Conservation (phyloP, 441 rosid species). For the Flueggea neowawraea region DNA sequence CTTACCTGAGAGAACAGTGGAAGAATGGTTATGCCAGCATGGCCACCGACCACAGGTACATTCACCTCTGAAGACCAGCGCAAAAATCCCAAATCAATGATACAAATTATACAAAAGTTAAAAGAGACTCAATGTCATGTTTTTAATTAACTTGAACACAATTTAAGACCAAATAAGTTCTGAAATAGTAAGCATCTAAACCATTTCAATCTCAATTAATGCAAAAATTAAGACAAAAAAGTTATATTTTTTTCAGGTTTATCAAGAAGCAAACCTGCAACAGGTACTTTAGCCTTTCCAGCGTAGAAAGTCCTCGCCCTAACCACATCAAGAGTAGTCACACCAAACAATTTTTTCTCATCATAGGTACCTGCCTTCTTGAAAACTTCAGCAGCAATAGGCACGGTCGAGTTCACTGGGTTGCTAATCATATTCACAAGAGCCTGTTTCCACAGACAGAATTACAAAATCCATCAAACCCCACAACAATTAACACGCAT, state of each 20-base stretch:
- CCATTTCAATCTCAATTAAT: too few species aligned
- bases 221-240: neutral
- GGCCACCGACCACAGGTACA: slow-evolving; percentile 96
- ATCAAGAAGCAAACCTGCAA: slow-evolving; percentile 52
- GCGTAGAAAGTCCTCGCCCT: slow-evolving; percentile 97
- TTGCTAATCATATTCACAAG: slow-evolving; percentile 93
- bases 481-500: neutral
- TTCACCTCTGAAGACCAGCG: slow-evolving; percentile 57
- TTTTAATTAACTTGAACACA: too few species aligned
- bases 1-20: slow-evolving; percentile 85
- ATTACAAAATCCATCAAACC: slow-evolving; percentile 5
- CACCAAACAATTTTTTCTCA: slow-evolving; percentile 81
- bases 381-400: slow-evolving; percentile 93
- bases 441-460: slow-evolving; percentile 44
- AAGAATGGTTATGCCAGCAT: slow-evolving; percentile 96
- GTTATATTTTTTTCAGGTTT: neutral
- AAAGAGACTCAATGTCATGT: too few species aligned
- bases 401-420: slow-evolving; percentile 97
- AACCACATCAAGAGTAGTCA: slow-evolving; percentile 92
- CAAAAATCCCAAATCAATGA: neutral
- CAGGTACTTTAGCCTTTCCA: slow-evolving; percentile 75
- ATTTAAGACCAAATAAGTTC: too few species aligned
- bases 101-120: too few species aligned
- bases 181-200: too few species aligned
- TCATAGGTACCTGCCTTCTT: slow-evolving; percentile 94